Evolutionary conservation across 2,329 filamentous ascomycete species (phyloP), one percentile per base, ranked within the genome.

Genomic region (Torrubiellomyces zombiae): DNA sequence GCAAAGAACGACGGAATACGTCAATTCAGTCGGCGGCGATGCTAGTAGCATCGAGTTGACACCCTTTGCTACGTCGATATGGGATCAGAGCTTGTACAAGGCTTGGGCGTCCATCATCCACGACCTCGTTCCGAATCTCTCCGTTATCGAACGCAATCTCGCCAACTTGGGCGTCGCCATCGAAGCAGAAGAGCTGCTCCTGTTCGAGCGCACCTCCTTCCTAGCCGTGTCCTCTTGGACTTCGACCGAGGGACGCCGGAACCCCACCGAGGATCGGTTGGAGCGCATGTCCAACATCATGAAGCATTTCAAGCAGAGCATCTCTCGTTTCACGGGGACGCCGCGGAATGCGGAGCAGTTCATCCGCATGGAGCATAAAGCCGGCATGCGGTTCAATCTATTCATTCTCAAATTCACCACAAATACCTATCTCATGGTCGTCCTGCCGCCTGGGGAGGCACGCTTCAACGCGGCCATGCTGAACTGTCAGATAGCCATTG

Each of bases 71-170:
- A 95, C 86, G 16, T 92, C 80, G 27, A 98, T 98, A 45, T 98
- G 89, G 89, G 89, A 98, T 45, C 89, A 98, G 57, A 91, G 79
- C 28, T 61, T 98, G 18, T 98, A 95, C 62, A 92, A 92, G 52
- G 89, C 89, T 2, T 98, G 89, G 89, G 89, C 89, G 0, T 81
- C 80, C 46, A 94, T 98, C 40, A 94, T 98, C 32, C 89, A 98
- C 60, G 85, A 86, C 45, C 65, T 98, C 22, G 89, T 95, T n/a
- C 89, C 89, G 4, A 95, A 95, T 42, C 68, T 94, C 1, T 62
- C 73, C 11, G 69, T 80, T 21, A 94, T 98, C 36, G 86, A 95
- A 53, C 68, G 69, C 12, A 80, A 95, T 47, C 66, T 98, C 7
- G 68, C 70, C 18, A 73, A 81, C 18, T 66, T 98, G 16, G 83